Evolutionary conservation across 352 stramenopile species (phyloP).

Genomic region (Globisporangium paddicum): DNA sequence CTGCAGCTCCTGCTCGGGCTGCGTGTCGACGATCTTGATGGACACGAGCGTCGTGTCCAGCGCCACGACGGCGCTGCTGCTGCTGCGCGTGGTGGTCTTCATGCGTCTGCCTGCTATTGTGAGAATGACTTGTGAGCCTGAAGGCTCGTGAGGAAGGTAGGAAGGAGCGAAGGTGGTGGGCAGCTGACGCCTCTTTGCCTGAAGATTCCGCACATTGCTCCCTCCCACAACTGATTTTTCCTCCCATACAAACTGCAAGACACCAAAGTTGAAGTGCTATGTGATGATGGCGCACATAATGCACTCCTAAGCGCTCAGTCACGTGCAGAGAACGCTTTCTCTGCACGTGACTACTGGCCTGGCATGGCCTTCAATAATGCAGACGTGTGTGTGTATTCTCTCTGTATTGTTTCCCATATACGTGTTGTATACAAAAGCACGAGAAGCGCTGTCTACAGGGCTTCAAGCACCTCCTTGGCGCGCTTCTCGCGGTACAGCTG

Average conservation of each 20-base stretch:
- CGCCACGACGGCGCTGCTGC: background rate
- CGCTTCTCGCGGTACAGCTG: slow-evolving; percentile 60
- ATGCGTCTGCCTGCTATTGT: background rate
- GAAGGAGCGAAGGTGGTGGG: background rate
- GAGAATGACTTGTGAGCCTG: background rate
- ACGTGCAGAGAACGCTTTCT: too few relatives aligned
- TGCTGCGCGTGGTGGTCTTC: background rate
- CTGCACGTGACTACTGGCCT: too few relatives aligned
- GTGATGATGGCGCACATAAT: too few relatives aligned
- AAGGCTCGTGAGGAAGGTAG: background rate
- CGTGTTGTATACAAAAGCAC: too few relatives aligned
- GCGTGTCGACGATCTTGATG: slow-evolving; percentile 6
- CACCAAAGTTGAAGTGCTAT: background rate
- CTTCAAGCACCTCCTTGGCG: slow-evolving; percentile 39
- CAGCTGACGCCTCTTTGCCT: background rate
- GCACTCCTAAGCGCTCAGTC: too few relatives aligned
- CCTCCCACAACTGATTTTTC: background rate
- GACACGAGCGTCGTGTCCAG: slow-evolving; percentile 4
- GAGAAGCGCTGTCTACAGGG: slow-evolving; percentile 11
- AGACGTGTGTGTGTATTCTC: background rate
- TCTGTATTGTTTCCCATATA: background rate
- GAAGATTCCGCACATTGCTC: background rate
- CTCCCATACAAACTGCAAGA: background rate
- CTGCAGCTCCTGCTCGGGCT: background rate
- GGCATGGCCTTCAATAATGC: background rate